Percentiles rank a stretch among this genome's conserved stretches.
These are phyloP conservation scores for Grosmannia serpens DNA, from an alignment of 2,329 filamentous ascomycete species.

Conservation along the genomic window DNA sequence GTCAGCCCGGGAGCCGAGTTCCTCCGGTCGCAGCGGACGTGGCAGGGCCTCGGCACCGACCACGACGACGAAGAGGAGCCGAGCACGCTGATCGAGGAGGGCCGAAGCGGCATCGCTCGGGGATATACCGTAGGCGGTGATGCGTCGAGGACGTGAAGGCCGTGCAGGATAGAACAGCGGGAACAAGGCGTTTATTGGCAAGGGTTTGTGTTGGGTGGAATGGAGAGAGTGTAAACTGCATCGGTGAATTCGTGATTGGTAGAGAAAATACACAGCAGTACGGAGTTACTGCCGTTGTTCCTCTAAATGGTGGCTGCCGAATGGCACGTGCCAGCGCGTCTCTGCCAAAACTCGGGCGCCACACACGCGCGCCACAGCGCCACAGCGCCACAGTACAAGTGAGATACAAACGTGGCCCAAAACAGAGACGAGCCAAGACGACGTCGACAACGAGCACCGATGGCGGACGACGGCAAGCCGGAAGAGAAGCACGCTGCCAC, in stretches of 20 bases:
- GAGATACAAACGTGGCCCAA: neutral
- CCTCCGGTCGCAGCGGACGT: conserved; percentile 69
- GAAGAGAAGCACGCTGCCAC: neutral
- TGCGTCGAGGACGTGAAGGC: conserved; percentile 3
- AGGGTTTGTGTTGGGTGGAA: too few relatives aligned
- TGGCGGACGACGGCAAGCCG: neutral
- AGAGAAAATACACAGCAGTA: too few relatives aligned
- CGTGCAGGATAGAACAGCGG: too few relatives aligned
- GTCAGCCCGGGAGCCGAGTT: conserved; percentile 89
- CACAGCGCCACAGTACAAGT: too few relatives aligned
- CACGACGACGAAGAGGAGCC: conserved; percentile 26
- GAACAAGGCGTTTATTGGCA: too few relatives aligned
- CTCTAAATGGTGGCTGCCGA: too few relatives aligned
- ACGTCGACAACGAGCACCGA: neutral
- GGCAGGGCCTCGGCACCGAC: conserved; percentile 86
- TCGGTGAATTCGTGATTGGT: neutral
- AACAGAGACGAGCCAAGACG: neutral
- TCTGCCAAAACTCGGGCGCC: neutral
- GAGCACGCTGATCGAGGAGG: conserved; percentile 69
- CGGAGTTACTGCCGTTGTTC: neutral
- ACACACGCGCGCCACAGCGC: neutral
- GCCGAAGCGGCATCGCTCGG: conserved; percentile 74
- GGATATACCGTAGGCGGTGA: conserved; percentile 68
- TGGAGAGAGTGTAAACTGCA: neutral
- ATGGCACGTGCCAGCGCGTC: neutral